A percentile compares a stretch with the other conserved stretches of the same genome.
Evolutionary conservation across 2,329 filamentous ascomycete genomes (phyloP).

Genomic region (Colletotrichum neosansevieriae): DNA sequence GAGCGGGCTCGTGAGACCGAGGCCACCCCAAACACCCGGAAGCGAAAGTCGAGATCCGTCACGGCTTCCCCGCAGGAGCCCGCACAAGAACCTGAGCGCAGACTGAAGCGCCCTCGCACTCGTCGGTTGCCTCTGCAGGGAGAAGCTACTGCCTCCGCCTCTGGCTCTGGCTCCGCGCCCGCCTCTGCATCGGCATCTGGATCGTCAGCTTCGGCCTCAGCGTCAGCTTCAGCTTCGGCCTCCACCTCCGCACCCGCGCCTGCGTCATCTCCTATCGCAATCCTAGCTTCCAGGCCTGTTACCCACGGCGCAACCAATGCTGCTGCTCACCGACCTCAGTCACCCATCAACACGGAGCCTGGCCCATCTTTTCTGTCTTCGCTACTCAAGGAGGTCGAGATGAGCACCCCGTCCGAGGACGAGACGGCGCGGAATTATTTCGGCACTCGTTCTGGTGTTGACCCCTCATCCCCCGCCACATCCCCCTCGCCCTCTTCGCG

Average conservation of each 20-base stretch:
- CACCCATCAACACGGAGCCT: constrained; percentile 49
- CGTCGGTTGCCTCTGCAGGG: constrained; percentile 69
- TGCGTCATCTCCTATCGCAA: constrained; percentile 43
- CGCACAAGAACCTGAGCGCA: constrained; percentile 78
- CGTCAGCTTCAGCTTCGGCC: constrained; percentile 24
- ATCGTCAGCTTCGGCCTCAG: constrained; percentile 43
- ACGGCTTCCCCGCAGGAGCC: constrained; percentile 78
- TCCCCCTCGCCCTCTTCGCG: constrained; percentile 74
- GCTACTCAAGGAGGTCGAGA: constrained; percentile 88
- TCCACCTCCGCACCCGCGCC: constrained; percentile 22
- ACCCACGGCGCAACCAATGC: constrained; percentile 25
- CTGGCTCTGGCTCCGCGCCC: constrained; percentile 34
- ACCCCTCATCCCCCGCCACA: constrained; percentile 72
- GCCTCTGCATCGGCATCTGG: constrained; percentile 10
- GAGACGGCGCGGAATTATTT: constrained; percentile 60
- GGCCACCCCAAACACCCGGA: constrained; percentile 66
- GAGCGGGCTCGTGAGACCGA: constrained; percentile 84
- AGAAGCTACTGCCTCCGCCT: constrained; percentile 60
- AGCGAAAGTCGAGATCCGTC: constrained; percentile 79
- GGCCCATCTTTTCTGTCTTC: constrained; percentile 88
- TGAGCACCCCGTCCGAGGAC: constrained; percentile 69
- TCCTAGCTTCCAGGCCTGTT: constrained; percentile 39
- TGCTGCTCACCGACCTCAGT: constrained; percentile 18
- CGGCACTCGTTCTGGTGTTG: constrained; percentile 45
- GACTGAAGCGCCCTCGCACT: constrained; percentile 88